Percentiles rank a stretch among this genome's conserved stretches.
Conservation (phyloP, 1,139 yeast genomes). For the Blastobotrys serpentis region DNA sequence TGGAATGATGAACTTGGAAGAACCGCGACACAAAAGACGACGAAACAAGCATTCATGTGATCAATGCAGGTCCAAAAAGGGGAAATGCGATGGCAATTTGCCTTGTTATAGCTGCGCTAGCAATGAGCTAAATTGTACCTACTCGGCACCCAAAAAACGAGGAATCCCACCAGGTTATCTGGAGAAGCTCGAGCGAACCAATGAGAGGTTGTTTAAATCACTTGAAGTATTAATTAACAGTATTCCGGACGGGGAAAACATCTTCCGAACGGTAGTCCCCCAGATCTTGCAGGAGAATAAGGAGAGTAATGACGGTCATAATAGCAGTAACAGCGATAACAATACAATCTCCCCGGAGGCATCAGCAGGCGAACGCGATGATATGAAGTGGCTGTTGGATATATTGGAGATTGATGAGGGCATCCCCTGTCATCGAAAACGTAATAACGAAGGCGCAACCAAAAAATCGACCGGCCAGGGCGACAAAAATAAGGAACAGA, state of each 20-base stretch:
- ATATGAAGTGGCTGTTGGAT: constrained; percentile 1
- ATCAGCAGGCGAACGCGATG: too few species aligned
- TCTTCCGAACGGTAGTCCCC: not conserved
- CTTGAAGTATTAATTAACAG: constrained; percentile 3
- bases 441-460: not conserved
- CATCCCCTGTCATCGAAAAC: not conserved
- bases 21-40: constrained; percentile 8
- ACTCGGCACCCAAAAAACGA: constrained; percentile 12
- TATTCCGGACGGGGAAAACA: constrained; percentile 7
- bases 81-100: constrained; percentile 13
- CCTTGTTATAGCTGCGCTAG: constrained; percentile 12
- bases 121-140: constrained; percentile 8
- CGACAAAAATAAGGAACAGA: not conserved
- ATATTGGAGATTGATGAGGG: not conserved
- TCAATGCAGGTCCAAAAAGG: constrained; percentile 13
- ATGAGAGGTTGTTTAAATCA: constrained; percentile 6
- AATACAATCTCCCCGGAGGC: too few species aligned
- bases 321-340: too few species aligned
- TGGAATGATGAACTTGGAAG: not conserved
- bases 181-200: constrained; percentile 12
- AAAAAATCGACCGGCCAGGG: constrained; percentile 1
- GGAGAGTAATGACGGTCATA: not conserved
- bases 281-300: constrained; percentile 1
- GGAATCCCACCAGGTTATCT: constrained; percentile 14
- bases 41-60: constrained; percentile 15